Percentiles rank a stretch among this genome's conserved stretches.
These are phyloP conservation scores for Saccharomycopsis sp. DNA, from an alignment of 805 yeast species.

Conservation along the genomic window DNA sequence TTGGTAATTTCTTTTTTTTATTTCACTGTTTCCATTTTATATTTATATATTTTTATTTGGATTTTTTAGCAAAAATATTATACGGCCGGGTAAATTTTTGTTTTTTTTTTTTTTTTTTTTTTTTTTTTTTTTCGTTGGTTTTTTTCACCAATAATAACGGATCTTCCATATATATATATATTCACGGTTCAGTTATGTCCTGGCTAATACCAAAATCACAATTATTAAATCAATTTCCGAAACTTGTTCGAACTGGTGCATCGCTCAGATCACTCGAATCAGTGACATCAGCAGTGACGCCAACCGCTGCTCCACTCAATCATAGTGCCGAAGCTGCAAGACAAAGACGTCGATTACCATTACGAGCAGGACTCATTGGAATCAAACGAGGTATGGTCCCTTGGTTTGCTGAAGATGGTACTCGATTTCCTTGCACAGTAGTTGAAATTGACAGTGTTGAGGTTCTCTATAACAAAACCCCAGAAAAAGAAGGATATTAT, in stretches of 20 bases:
- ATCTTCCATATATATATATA: too few species aligned
- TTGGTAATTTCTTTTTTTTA: too few species aligned
- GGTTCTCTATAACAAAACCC: slow-evolving; percentile 66
- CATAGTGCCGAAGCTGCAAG: slow-evolving; percentile 68
- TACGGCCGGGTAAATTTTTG: too few species aligned
- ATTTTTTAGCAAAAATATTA: too few species aligned
- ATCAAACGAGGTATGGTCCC: slow-evolving; percentile 87
- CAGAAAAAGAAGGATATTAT: slow-evolving; percentile 67
- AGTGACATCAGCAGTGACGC: slow-evolving; percentile 15
- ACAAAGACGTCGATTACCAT: slow-evolving; percentile 61
- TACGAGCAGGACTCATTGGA: slow-evolving; percentile 80
- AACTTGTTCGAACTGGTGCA: slow-evolving; percentile 30
- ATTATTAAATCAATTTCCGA: slow-evolving; percentile 22
- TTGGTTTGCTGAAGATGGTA: slow-evolving; percentile 66
- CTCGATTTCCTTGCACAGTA: slow-evolving; percentile 75
- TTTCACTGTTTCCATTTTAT: too few species aligned
- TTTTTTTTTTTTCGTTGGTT: too few species aligned
- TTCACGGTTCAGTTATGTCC: too few species aligned
- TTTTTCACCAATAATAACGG: too few species aligned
- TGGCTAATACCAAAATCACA: background rate
- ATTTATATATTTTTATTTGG: too few species aligned
- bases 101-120: too few species aligned
- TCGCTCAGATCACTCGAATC: slow-evolving; percentile 33
- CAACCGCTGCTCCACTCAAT: slow-evolving; percentile 25
- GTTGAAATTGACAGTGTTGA: slow-evolving; percentile 84